Percentiles rank a stretch among this genome's conserved stretches.
phyloP scores from a whole-genome alignment of 257 asterid species.

The Ocimum tenuiflorum region DNA sequence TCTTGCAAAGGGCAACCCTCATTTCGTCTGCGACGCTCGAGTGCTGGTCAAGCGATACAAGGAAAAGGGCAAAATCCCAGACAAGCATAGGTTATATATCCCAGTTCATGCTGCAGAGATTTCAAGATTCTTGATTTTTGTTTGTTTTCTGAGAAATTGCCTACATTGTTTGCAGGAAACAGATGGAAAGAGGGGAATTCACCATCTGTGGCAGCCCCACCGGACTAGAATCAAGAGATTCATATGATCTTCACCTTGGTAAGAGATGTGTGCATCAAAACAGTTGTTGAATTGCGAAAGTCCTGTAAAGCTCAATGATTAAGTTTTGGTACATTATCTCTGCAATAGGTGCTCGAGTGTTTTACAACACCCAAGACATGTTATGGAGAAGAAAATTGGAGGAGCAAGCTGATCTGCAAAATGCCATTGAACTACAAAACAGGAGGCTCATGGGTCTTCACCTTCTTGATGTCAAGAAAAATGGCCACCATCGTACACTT shows the following conservation, averaged over 20 bases:
- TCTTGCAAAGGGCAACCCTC: conserved; percentile 72
- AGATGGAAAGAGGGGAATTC: conserved; percentile 58
- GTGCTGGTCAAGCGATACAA: conserved; percentile 65
- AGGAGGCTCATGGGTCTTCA: conserved; percentile 50
- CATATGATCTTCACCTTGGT: conserved; percentile 60
- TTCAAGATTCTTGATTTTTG: not conserved
- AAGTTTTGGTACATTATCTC: not conserved
- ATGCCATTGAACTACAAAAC: conserved; percentile 59
- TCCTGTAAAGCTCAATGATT: not conserved
- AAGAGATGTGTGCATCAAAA: not conserved
- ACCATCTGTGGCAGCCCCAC: conserved; percentile 57
- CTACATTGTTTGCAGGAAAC: conserved; percentile 34
- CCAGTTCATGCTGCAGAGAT: not conserved
- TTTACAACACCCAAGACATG: conserved; percentile 47
- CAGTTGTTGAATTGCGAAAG: not conserved
- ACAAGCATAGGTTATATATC: conserved; percentile 38
- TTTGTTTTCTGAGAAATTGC: not conserved
- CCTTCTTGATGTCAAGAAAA: conserved; percentile 62
- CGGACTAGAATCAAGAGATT: conserved; percentile 54
- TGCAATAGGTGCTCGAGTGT: conserved; percentile 42
- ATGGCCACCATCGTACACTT: conserved; percentile 46
- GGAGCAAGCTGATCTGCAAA: conserved; percentile 59
- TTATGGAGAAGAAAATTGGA: conserved; percentile 64
- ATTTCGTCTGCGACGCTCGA: conserved; percentile 70
- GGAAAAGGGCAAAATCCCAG: conserved; percentile 70